Conservation (phyloP, 805 yeast species). For the Huiozyma sinensis region DNA sequence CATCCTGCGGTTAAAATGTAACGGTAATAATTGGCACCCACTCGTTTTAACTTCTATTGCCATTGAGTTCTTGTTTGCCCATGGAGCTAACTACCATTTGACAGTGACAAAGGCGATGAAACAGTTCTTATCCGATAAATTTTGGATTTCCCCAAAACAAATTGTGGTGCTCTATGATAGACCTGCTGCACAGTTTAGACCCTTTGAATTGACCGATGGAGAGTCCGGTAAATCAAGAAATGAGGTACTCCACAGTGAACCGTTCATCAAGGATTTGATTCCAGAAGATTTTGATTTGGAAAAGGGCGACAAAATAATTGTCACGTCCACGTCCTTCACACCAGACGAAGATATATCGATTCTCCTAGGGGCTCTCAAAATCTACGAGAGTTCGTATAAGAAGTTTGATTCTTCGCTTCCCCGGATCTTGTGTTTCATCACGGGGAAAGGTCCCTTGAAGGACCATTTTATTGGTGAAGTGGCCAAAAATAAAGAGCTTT, state of each 20-base stretch:
- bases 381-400: slow-evolving; percentile 37
- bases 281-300: slow-evolving; percentile 26
- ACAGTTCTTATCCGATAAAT: slow-evolving; percentile 42
- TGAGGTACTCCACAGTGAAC: slow-evolving; percentile 9
- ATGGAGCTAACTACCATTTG: slow-evolving; percentile 57
- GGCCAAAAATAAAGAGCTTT: slow-evolving; percentile 21
- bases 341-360: slow-evolving; percentile 84
- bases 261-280: slow-evolving; percentile 29
- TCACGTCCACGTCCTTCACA: slow-evolving; percentile 88
- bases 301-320: slow-evolving; percentile 48
- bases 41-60: slow-evolving; percentile 47
- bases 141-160: slow-evolving; percentile 39
- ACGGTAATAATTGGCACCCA: slow-evolving; percentile 40
- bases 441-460: slow-evolving; percentile 91
- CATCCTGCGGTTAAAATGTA: slow-evolving; percentile 57
- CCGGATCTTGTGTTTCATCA: slow-evolving; percentile 60
- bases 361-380: slow-evolving; percentile 55
- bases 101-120: slow-evolving; percentile 77
- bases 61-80: slow-evolving; percentile 57
- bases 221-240: slow-evolving; percentile 1
- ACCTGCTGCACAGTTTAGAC: slow-evolving; percentile 61
- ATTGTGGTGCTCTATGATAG: slow-evolving; percentile 74
- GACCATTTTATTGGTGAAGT: slow-evolving; percentile 40
- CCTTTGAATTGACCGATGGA: slow-evolving; percentile 24
- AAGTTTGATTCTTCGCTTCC: slow-evolving; percentile 29